Conservation (phyloP, 1,139 yeast genomes). For the Suhomyces chickasaworum region DNA sequence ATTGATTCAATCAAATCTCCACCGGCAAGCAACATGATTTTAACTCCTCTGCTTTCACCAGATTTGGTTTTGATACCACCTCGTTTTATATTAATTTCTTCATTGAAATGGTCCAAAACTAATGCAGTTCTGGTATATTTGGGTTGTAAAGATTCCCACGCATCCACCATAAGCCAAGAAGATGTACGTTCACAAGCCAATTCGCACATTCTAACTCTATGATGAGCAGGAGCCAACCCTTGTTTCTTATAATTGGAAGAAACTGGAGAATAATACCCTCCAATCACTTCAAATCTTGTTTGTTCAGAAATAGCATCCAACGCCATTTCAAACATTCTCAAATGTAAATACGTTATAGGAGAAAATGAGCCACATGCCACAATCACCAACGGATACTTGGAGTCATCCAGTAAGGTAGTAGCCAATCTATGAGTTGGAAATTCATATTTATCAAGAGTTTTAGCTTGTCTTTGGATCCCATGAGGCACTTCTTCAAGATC, state of each 20-base stretch:
- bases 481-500: conserved; percentile 96
- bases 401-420: conserved; percentile 66
- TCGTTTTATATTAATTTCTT: conserved; percentile 86
- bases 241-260: conserved; percentile 91
- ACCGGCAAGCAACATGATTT: conserved; percentile 95
- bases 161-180: conserved; percentile 98
- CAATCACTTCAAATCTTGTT: conserved; percentile 91
- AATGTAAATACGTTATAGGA: conserved; percentile 90
- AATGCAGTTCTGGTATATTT: conserved; percentile 91
- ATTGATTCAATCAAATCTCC: conserved; percentile 96
- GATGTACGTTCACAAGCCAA: conserved; percentile 96
- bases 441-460: conserved; percentile 59
- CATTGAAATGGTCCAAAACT: conserved; percentile 94
- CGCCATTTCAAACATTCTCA: conserved; percentile 99
- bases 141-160: conserved; percentile 96
- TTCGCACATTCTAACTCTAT: conserved; percentile 97
- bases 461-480: conserved; percentile 87
- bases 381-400: conserved; percentile 85
- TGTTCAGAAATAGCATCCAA: conserved; percentile 91
- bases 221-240: conserved; percentile 85
- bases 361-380: conserved; percentile 98
- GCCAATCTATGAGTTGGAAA: conserved; percentile 89
- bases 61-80: conserved; percentile 80
- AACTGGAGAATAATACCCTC: conserved; percentile 98
- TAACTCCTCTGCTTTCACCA: conserved; percentile 82